Conservation (phyloP, 768 basidiomycete species). For the Mycena maculata region DNA sequence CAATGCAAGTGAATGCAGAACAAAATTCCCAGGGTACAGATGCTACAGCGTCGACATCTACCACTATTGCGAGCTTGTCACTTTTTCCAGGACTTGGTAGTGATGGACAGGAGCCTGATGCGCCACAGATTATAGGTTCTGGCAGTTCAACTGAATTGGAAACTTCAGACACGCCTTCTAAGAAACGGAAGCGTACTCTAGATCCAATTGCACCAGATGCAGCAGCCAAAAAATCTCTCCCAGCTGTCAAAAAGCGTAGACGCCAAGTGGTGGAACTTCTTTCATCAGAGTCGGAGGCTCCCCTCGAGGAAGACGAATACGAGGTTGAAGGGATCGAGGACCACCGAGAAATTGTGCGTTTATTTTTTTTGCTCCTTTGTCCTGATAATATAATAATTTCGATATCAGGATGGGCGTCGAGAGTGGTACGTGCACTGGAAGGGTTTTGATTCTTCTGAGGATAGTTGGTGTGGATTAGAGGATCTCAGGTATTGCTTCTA, state of each 20-base stretch:
- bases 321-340: background rate
- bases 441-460: background rate
- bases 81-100: no score
- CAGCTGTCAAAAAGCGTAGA: background rate
- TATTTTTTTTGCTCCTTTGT: background rate
- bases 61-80: no score
- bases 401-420: background rate
- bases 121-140: no score
- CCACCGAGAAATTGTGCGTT: background rate
- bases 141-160: no score
- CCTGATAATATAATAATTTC: background rate
- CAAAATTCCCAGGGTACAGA: no score
- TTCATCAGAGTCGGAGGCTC: background rate
- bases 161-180: no score
- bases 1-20: no score
- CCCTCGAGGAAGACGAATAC: background rate
- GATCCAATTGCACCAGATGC: no score
- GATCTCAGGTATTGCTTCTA: background rate
- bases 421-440: slow-evolving; percentile 4
- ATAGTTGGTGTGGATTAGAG: background rate
- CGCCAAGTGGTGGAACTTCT: background rate
- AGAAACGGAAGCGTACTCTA: no score
- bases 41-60: no score
- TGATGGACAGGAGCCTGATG: no score
- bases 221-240: background rate